phyloP scores from a whole-genome alignment of 305 asterid genomes.

The Fraxinus baroniana region DNA sequence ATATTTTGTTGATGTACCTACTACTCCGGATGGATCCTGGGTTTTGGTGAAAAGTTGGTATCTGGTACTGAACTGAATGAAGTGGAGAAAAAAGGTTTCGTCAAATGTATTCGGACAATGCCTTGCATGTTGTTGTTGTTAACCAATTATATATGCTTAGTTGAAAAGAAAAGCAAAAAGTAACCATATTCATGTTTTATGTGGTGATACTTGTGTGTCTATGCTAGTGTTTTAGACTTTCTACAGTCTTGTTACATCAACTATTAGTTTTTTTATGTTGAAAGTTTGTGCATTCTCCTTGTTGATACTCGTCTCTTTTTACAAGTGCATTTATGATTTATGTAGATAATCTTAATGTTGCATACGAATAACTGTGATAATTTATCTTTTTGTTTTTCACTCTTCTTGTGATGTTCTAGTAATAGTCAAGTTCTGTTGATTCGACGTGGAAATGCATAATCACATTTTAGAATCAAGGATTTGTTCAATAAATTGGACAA shows the following conservation, averaged over 20 bases:
- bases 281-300: neutral
- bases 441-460: neutral
- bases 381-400: neutral
- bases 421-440: neutral
- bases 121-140: neutral
- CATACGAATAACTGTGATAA: neutral
- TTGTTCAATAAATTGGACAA: neutral
- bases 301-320: neutral
- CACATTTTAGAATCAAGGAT: neutral
- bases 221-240: neutral
- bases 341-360: neutral
- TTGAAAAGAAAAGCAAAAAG: neutral
- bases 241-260: neutral
- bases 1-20: neutral
- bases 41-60: neutral
- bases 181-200: neutral
- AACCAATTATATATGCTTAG: constrained; percentile 8
- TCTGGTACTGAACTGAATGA: neutral
- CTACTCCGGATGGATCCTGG: neutral
- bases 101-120: neutral
- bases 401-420: neutral
- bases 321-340: neutral
- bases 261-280: neutral
- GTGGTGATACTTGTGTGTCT: neutral
- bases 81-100: neutral